These are phyloP conservation scores for Tylopilus rubrobrunneus DNA, from an alignment of 768 basidiomycete genomes.

Conservation along the genomic window DNA sequence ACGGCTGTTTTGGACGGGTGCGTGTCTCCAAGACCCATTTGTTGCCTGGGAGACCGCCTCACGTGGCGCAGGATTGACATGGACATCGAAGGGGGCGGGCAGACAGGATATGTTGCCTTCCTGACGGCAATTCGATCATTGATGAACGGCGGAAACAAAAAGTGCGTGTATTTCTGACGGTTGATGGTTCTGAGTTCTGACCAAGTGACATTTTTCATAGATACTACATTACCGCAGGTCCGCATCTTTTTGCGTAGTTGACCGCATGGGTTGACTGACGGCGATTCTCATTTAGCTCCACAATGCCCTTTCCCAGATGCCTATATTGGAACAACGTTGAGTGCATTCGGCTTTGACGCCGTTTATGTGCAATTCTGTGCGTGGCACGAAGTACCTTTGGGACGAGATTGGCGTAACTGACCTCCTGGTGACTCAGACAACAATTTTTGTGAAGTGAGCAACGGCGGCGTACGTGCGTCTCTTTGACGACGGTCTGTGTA, in stretches of 20 bases:
- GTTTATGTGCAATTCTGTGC: constrained; percentile 50
- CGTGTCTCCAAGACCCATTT: background rate
- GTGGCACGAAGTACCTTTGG: background rate
- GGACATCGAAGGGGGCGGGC: constrained; percentile 45
- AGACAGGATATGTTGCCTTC: constrained; percentile 29
- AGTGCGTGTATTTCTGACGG: constrained; percentile 14
- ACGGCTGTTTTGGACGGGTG: constrained; percentile 70
- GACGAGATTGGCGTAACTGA: constrained; percentile 1
- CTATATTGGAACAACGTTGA: constrained; percentile 39
- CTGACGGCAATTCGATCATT: constrained; percentile 23
- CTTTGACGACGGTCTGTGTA: background rate
- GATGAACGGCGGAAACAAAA: constrained; percentile 27
- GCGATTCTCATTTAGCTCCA: constrained; percentile 21
- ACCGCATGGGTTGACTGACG: constrained; percentile 3
- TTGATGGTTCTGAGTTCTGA: background rate
- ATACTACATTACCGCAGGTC: constrained; percentile 44
- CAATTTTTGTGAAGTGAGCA: constrained; percentile 39
- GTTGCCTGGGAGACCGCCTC: constrained; percentile 6
- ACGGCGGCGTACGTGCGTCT: constrained; percentile 31
- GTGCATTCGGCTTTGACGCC: constrained; percentile 43
- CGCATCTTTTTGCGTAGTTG: background rate
- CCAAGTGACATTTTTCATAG: constrained; percentile 12
- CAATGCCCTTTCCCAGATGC: constrained; percentile 50
- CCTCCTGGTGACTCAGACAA: constrained; percentile 33
- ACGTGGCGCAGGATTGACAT: constrained; percentile 34